Evolutionary conservation across 202 grass and related monocot genomes (phyloP), one percentile per base, ranked within the genome.

Genomic region (Zizania palustris): DNA sequence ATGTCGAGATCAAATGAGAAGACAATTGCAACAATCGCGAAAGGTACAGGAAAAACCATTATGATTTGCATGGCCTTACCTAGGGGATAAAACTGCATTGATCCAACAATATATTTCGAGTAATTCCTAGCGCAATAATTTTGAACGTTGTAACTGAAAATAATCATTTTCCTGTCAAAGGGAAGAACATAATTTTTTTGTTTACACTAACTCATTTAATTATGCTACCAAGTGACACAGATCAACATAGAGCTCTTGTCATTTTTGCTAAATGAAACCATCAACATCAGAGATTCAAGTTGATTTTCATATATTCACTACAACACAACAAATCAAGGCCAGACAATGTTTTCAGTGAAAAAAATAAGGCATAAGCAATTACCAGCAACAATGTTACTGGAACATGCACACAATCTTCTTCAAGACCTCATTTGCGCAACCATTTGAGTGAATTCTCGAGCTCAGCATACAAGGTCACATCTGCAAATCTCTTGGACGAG

Each of bases 401-500:
- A 2, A 4, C 28, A 28, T 2, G 28, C 28, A 28, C 36, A 49
- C 10, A 68, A 8, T 6, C 48, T 41, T 48, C 70, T 9, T 22
- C 3, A 20, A 1, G 1, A 12, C 22, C 38, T 39, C 59, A 49
- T 51, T 4, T 42, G 44, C 76, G 82, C 65, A 90, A 71, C 85
- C 87, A 90, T 49, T 95, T 98, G 41, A 98, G 87, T 0, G 89
- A 92, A 88, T 57, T 90, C 83, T 92, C 87, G 1, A 95, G 88
- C 67, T 87, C 91, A 37, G 28, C 76, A 41, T 95, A 95, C 1
- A 89, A 87, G 0, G 82, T 75, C 12, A 86, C 95, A 58, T 90
- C 58, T 0, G 74, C 12, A 14, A 92, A 34, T 39, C 95, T 98
- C 80, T 94, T 98, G 88, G n/a, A n/a, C n/a, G n/a, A n/a, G n/a